phyloP scores from a whole-genome alignment of 257 asterid species.

The Nicotiana obtusifolia region DNA sequence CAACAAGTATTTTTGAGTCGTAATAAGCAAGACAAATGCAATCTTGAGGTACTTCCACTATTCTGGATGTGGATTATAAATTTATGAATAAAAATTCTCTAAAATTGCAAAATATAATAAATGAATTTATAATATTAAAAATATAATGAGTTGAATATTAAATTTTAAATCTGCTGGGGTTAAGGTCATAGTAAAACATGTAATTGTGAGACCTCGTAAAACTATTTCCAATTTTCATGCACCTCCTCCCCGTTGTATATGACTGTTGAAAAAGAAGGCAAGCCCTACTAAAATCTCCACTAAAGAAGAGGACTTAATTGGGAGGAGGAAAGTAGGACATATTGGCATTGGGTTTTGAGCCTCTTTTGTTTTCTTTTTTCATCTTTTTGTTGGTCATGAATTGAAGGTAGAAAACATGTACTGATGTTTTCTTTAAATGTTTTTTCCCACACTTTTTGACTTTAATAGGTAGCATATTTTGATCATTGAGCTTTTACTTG shows the following conservation, averaged over 20 bases:
- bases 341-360: constrained; percentile 23
- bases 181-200: too few relatives aligned
- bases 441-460: constrained; percentile 41
- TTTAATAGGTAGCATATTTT: constrained; percentile 20
- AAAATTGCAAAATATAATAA: too few relatives aligned
- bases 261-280: background rate
- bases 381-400: constrained; percentile 7
- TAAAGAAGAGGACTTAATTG: constrained; percentile 1
- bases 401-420: constrained; percentile 23
- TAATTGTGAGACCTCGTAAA: too few relatives aligned
- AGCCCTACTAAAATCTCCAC: background rate
- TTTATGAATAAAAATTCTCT: too few relatives aligned
- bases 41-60: too few relatives aligned
- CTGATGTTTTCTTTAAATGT: constrained; percentile 35
- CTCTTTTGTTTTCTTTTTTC: background rate
- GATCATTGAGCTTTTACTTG: constrained; percentile 33
- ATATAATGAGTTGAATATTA: too few relatives aligned
- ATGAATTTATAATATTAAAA: too few relatives aligned
- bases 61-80: too few relatives aligned
- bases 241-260: background rate
- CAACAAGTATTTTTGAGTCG: too few relatives aligned
- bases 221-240: too few relatives aligned
- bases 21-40: too few relatives aligned
- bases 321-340: constrained; percentile 14
- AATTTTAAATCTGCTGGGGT: too few relatives aligned